Evolutionary conservation across 2,329 filamentous ascomycete genomes (phyloP).

Genomic region (Aspergillus latus): DNA sequence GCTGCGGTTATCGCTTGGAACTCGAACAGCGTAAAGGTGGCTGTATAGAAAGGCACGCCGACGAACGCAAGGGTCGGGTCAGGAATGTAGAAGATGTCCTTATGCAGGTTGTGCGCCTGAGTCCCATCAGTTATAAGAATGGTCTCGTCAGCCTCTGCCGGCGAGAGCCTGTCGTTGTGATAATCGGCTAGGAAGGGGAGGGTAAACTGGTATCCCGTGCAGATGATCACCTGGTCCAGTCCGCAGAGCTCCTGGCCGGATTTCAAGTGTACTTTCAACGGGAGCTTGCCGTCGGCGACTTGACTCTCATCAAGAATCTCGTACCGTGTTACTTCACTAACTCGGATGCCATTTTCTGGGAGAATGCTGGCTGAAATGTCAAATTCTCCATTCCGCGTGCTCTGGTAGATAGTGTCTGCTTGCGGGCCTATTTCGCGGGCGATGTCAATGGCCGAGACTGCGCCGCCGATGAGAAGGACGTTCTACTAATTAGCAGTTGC

Average conservation of each 20-base stretch:
- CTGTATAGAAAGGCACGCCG: conserved; percentile 64
- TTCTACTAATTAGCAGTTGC: conserved; percentile 38
- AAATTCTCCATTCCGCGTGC: conserved; percentile 60
- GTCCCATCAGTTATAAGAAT: conserved; percentile 64
- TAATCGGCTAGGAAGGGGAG: conserved; percentile 62
- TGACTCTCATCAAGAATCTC: conserved; percentile 21
- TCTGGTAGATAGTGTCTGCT: conserved; percentile 53
- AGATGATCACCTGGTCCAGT: conserved; percentile 64
- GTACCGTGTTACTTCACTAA: conserved; percentile 55
- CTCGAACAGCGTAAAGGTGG: conserved; percentile 69
- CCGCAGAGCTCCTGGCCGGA: conserved; percentile 54
- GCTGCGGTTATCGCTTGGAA: conserved; percentile 66
- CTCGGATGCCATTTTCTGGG: conserved; percentile 53
- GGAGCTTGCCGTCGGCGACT: conserved; percentile 40
- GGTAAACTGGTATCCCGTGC: conserved; percentile 68
- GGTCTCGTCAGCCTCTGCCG: conserved; percentile 51
- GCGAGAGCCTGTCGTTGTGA: conserved; percentile 46
- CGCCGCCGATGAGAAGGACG: conserved; percentile 57
- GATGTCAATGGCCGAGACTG: conserved; percentile 57
- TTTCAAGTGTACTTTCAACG: conserved; percentile 53
- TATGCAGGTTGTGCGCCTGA: conserved; percentile 66
- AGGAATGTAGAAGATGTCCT: conserved; percentile 69
- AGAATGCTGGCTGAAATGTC: conserved; percentile 58
- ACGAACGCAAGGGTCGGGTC: conserved; percentile 65
- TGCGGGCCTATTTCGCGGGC: conserved; percentile 51